Evolutionary conservation across 257 asterid genomes (phyloP).

Genomic region (Petunia axillaris): DNA sequence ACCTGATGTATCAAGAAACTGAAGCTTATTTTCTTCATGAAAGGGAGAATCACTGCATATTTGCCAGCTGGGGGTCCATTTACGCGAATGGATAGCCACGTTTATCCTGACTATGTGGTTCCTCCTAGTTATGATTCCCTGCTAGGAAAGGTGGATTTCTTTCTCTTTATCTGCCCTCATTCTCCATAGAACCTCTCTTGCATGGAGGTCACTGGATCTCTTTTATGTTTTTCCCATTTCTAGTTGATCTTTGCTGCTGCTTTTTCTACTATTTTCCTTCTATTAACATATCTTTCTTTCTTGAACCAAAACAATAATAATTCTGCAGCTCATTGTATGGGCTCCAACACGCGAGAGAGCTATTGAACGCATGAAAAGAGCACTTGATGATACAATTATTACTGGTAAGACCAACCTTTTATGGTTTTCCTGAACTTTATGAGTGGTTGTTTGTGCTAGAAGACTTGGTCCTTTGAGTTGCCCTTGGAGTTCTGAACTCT

Average conservation of each 20-base stretch:
- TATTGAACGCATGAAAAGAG: constrained; percentile 96
- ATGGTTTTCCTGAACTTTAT: not conserved
- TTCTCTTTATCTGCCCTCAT: not conserved
- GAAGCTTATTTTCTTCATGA: constrained; percentile 23
- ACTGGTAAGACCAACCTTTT: constrained; percentile 56
- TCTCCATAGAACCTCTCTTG: not conserved
- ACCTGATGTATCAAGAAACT: constrained; percentile 23
- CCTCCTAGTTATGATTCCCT: constrained; percentile 99
- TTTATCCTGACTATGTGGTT: constrained; percentile 95
- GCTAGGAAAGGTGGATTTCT: constrained; percentile 77
- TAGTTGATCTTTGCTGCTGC: not conserved
- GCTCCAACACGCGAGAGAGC: constrained; percentile 98
- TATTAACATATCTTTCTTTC: not conserved
- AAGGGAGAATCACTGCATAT: constrained; percentile 94
- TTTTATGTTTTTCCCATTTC: constrained; percentile 7
- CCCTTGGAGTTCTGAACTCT: not conserved
- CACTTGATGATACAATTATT: constrained; percentile 87
- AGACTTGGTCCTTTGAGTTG: not conserved
- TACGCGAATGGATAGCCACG: constrained; percentile 99
- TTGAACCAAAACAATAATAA: not conserved
- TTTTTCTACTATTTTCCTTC: constrained; percentile 6
- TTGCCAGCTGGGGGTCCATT: constrained; percentile 99
- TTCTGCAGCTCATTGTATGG: constrained; percentile 89
- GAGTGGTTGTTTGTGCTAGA: not conserved
- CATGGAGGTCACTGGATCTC: not conserved